These are phyloP conservation scores for Alternaria brassicae DNA, from an alignment of 2,329 filamentous ascomycete species.

Conservation along the genomic window DNA sequence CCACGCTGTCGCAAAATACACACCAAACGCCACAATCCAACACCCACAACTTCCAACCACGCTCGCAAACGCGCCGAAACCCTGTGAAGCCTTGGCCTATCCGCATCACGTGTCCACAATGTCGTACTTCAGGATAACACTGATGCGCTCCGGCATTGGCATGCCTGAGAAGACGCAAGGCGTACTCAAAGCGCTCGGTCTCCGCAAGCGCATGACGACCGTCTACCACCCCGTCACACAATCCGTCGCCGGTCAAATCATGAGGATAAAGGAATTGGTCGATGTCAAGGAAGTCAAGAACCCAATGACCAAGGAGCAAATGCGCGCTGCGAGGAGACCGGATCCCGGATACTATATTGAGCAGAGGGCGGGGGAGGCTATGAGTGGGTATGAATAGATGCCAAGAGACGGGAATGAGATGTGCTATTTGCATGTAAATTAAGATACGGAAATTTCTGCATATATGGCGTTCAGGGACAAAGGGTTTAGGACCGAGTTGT, in stretches of 20 bases:
- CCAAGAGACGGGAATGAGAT: not conserved
- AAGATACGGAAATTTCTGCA: not conserved
- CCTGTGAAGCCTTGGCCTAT: not conserved
- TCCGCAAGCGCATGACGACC: constrained; percentile 82
- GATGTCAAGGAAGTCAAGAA: constrained; percentile 78
- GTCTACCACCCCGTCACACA: constrained; percentile 87
- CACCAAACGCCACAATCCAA: not conserved
- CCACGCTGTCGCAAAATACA: not conserved
- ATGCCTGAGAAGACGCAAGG: constrained; percentile 78
- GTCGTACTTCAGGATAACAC: constrained; percentile 89
- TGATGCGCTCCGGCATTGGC: constrained; percentile 88
- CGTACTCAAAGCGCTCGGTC: constrained; percentile 83
- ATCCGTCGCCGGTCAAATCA: constrained; percentile 86
- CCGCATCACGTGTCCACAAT: constrained; percentile 53
- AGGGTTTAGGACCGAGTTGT: not conserved
- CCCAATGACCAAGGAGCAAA: constrained; percentile 69
- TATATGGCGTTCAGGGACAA: not conserved
- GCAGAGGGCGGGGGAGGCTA: constrained; percentile 50
- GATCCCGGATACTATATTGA: constrained; percentile 84
- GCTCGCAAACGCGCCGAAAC: constrained; percentile 3
- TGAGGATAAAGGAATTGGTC: constrained; percentile 93
- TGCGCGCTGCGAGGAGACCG: constrained; percentile 74
- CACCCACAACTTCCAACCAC: not conserved
- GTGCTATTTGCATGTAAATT: not conserved
- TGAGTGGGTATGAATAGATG: constrained; percentile 23